phyloP scores from a whole-genome alignment of 139 green algal genomes.

The Nannochloris sp. region DNA sequence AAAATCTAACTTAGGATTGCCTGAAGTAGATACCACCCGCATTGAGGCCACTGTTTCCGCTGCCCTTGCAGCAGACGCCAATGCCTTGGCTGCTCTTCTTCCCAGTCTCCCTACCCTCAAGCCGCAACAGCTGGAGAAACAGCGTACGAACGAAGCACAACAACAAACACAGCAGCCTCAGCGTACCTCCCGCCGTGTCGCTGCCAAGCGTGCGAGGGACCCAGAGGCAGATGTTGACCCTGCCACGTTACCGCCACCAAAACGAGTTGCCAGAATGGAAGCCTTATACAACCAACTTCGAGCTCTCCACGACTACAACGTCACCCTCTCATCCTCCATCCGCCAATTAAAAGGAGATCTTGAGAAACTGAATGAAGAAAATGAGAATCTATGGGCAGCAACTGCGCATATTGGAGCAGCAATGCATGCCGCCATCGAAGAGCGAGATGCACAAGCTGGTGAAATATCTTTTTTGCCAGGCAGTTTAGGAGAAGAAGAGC shows the following conservation, averaged over 20 bases:
- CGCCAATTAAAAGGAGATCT: not conserved
- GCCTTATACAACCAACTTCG: not conserved
- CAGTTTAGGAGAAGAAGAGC: conserved; percentile 1
- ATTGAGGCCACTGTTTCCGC: not conserved
- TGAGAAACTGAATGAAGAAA: not conserved
- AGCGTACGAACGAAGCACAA: not conserved
- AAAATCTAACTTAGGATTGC: not conserved
- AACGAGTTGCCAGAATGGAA: not conserved
- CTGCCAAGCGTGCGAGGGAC: not conserved
- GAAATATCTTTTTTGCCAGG: not conserved
- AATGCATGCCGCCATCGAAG: conserved; percentile 6
- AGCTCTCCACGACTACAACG: not conserved
- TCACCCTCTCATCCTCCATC: not conserved
- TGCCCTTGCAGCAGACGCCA: not conserved
- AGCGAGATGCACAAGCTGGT: not conserved
- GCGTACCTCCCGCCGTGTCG: too few relatives aligned
- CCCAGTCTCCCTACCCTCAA: not conserved
- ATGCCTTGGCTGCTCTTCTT: not conserved
- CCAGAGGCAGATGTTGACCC: not conserved
- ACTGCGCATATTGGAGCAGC: conserved; percentile 15
- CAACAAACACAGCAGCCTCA: not conserved
- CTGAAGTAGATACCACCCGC: not conserved
- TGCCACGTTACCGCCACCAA: not conserved
- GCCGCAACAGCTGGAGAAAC: not conserved
- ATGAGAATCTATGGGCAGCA: conserved; percentile 18